These are phyloP conservation scores for Lactarius vividus DNA, from an alignment of 768 basidiomycete genomes.

Conservation along the genomic window DNA sequence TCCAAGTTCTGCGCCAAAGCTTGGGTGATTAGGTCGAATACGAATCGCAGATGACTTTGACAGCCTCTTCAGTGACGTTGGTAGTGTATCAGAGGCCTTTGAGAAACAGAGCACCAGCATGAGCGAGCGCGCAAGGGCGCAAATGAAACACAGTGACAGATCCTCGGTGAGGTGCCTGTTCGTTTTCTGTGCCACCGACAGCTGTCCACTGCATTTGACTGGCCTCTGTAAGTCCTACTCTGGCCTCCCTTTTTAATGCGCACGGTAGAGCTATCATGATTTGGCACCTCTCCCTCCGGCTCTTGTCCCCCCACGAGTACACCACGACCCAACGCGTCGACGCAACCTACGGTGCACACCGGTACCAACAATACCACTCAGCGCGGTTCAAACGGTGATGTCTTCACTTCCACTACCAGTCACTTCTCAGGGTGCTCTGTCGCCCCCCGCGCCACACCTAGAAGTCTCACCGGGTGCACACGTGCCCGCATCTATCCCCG, in stretches of 20 bases:
- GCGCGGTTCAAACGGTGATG: neutral
- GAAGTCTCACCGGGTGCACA: neutral
- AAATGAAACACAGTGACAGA: conserved; percentile 3
- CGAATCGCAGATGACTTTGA: no score
- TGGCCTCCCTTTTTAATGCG: conserved; percentile 3
- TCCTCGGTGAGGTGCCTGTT: neutral
- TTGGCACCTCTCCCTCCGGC: neutral
- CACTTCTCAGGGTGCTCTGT: neutral
- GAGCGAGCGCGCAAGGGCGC: no score
- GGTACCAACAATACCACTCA: neutral
- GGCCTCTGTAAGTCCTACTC: neutral
- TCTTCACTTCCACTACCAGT: neutral
- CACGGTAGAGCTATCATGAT: neutral
- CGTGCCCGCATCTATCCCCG: neutral
- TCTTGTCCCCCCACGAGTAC: neutral
- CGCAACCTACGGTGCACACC: neutral
- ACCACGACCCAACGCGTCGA: neutral
- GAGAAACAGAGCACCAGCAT: no score
- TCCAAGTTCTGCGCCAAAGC: no score
- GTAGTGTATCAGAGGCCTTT: no score
- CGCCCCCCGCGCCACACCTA: neutral
- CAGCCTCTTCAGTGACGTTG: no score
- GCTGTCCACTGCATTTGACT: conserved; percentile 3
- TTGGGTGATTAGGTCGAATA: no score
- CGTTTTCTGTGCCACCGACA: conserved; percentile 9